Base-by-base conservation (phyloP, 108 stramenopile genomes). In the Chaetoceros tenuissimus region DNA sequence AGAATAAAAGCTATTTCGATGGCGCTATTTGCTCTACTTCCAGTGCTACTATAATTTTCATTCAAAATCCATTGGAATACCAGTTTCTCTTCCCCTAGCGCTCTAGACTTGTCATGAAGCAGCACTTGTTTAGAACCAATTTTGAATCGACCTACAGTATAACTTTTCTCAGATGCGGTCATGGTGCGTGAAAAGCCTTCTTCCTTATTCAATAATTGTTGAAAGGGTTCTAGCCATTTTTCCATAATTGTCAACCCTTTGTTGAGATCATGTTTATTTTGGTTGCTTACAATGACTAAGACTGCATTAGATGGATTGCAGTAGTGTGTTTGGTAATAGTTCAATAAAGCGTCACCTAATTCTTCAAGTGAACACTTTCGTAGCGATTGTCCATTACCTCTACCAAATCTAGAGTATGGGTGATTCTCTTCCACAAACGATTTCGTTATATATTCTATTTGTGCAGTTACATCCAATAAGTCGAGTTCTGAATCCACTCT, bases 1-100 rank as follows among this genome's bases (percentile, higher is more conserved):
- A 89, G 22, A 17, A 83, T 54, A 63, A 81, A 89, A 1, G 75
- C 84, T 20, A 89, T 70, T 49, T 79, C 68, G 20, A 81, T 64
- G 18, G 80, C 75, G 18, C 77, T 71, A 10, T 85, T 82, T 13
- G 58, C 27, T 16, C 47, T 54, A 2, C 46, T 5, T 25, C 23
- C 44, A 17, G 10, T 31, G 1, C 53, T 51, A 24, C 44, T 28
- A 46, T 89, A 89, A n/a, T 66, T 57, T 22, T 81, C 48, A 24
- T 75, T 50, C 30, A 85, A 55, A 7, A 71, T 73, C 81, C 81
- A 89, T 51, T 85, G 70, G 24, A 89, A 71, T 67, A 84, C 82
- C 0, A 67, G 52, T 13, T 80, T 57, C 44, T 80, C 80, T 24
- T 63, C 63, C 3, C 60, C 61, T 48, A 29, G 51, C 18, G 27